Evolutionary conservation across 495 filamentous ascomycete genomes (phyloP), one percentile per base, ranked within the genome.

Genomic region (Elasticomyces elasticus): DNA sequence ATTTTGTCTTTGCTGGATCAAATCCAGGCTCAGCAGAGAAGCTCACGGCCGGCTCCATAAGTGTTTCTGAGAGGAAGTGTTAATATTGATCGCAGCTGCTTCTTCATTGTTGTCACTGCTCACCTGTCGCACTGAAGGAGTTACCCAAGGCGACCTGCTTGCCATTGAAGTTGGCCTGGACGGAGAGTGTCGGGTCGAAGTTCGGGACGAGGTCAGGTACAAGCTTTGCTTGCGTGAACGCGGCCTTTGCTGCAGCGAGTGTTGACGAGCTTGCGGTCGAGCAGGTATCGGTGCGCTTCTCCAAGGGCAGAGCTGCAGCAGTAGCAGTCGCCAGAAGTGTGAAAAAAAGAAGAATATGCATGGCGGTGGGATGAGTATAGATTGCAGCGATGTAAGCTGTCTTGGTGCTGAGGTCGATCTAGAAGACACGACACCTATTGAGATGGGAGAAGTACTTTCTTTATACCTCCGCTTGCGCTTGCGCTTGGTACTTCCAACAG

Each of bases 21-120:
- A 48, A 52, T 24, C 49, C 49, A 6, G 58, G 37, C 53, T 61
- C 54, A 13, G 53, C 53, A 7, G 47, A 22, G 49, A 61, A 61
- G 49, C 46, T 42, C 22, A 61, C 20, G 25, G 11, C 26, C 1
- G 58, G 58, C 27, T 56, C 23, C 6, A 3, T 15, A 1, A 53
- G 10, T 7, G 58, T 61, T 44, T 61, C 58, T 61, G 41, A 4
- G 27, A 25, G 44, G 5, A 9, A 24, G 10, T 22, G 44, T 47
- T 10, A 47, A 24, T 17, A 17, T 9, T n/a, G 5, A 19, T 19
- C 17, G 13, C 5, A 2, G 20, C 7, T n/a, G n/a, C 11, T 15
- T 54, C 20, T 13, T 23, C 20, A 12, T 35, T 1, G 7, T 1
- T 2, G 51, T 28, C 13, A 43, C 5, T 7, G 7, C 40, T 43